phyloP scores from a whole-genome alignment of 768 basidiomycete species.

The Tulasnella sp. region DNA sequence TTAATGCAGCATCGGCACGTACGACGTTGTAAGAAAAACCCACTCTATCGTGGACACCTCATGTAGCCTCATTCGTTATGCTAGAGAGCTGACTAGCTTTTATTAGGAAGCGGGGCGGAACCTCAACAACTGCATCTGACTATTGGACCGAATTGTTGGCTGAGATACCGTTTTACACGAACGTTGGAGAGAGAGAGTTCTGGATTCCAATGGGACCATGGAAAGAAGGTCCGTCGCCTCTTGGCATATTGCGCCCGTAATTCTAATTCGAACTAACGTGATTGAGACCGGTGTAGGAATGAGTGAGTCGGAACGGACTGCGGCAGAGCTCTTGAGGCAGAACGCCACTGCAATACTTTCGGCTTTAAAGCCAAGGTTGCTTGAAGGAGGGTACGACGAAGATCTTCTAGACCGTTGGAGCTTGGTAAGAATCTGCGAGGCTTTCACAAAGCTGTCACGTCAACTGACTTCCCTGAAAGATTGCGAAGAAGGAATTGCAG shows the following conservation, averaged over 20 bases:
- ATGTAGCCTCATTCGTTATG: background rate
- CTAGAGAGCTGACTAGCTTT: background rate
- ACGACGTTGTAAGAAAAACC: background rate
- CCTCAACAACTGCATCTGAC: background rate
- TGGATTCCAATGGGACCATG: constrained; percentile 31
- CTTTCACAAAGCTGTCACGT: no score
- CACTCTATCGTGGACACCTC: background rate
- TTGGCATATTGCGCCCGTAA: background rate
- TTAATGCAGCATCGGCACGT: background rate
- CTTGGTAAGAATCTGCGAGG: background rate
- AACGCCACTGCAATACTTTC: background rate
- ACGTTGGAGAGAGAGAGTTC: constrained; percentile 20
- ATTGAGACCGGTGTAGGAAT: background rate
- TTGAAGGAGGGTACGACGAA: background rate
- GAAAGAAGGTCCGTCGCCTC: background rate
- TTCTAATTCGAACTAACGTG: background rate
- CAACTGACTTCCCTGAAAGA: background rate
- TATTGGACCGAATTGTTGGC: constrained; percentile 12
- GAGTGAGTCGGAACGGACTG: background rate
- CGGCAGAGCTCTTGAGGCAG: background rate
- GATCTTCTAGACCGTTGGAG: background rate
- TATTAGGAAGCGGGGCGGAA: constrained; percentile 18
- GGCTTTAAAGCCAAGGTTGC: background rate
- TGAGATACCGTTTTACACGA: constrained; percentile 24
- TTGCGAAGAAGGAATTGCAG: constrained; percentile 2